A percentile compares a stretch with the other conserved stretches of the same genome.
Conservation (phyloP, 257 asterid species). For the Solanum tarijense region DNA sequence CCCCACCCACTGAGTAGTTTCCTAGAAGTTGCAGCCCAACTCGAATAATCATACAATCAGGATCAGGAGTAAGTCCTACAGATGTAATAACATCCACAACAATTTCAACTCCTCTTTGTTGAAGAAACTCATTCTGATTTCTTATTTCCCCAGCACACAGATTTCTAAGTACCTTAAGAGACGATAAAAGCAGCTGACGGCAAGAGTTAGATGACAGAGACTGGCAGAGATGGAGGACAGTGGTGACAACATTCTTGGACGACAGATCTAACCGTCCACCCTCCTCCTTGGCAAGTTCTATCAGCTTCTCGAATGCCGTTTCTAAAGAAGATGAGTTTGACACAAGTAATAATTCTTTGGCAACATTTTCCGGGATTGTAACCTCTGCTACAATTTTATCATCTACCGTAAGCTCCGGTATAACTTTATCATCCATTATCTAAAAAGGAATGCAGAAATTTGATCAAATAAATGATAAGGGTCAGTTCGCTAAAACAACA, state of each 20-base stretch:
- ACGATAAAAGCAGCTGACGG: conserved; percentile 27
- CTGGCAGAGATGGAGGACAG: conserved; percentile 44
- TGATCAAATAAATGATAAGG: background rate
- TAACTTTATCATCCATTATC: conserved; percentile 21
- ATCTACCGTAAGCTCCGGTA: conserved; percentile 11
- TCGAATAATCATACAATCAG: conserved; percentile 31
- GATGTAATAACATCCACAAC: conserved; percentile 29
- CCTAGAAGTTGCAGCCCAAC: conserved; percentile 64
- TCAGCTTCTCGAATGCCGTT: conserved; percentile 38
- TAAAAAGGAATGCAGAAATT: background rate
- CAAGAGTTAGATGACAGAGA: conserved; percentile 22
- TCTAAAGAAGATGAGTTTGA: conserved; percentile 33
- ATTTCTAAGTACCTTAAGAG: conserved; percentile 67
- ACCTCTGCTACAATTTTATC: background rate
- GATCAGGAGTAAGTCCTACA: conserved; percentile 20
- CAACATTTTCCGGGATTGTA: conserved; percentile 18
- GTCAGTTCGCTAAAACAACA: background rate
- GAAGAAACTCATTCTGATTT: conserved; percentile 63
- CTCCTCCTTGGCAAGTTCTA: conserved; percentile 46
- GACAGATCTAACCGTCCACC: conserved; percentile 53
- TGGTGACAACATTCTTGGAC: conserved; percentile 22
- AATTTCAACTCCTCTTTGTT: conserved; percentile 38
- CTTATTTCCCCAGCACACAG: conserved; percentile 71
- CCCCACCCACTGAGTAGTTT: conserved; percentile 72
- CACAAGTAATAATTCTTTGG: conserved; percentile 25